Conservation (phyloP, 768 basidiomycete genomes). For the Guyanaporus albipodus region DNA sequence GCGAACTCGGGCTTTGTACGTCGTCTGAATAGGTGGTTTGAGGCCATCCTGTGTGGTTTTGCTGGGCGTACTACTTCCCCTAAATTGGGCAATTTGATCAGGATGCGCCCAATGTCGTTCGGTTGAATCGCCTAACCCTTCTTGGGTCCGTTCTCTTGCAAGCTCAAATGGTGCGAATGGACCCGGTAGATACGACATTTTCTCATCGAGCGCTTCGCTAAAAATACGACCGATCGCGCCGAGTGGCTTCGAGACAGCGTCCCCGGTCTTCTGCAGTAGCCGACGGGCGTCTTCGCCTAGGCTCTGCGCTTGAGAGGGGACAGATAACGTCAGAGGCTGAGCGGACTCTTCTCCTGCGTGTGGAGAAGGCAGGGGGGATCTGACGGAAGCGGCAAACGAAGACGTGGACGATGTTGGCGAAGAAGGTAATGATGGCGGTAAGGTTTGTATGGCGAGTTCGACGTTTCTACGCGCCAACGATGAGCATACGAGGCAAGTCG, state of each 20-base stretch:
- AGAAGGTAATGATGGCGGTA: conserved; percentile 32
- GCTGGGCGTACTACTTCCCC: conserved; percentile 33
- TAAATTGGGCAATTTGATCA: conserved; percentile 32
- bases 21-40: conserved; percentile 47
- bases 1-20: conserved; percentile 72
- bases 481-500: conserved; percentile 4
- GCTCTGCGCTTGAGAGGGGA: conserved; percentile 31
- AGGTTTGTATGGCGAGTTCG: conserved; percentile 53
- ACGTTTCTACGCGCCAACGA: conserved; percentile 42
- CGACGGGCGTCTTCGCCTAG: conserved; percentile 69
- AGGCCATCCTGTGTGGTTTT: conserved; percentile 27
- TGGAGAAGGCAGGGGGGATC: conserved; percentile 37
- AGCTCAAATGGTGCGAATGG: conserved; percentile 69
- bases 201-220: conserved; percentile 75
- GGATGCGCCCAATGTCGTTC: conserved; percentile 40
- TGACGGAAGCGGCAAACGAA: conserved; percentile 36
- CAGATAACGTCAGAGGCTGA: conserved; percentile 64
- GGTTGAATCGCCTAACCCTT: conserved; percentile 33
- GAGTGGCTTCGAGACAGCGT: conserved; percentile 88
- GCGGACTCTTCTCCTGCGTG: conserved; percentile 90
- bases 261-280: conserved; percentile 85
- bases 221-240: conserved; percentile 86
- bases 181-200: conserved; percentile 59
- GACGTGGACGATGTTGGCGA: conserved; percentile 32
- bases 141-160: conserved; percentile 45